Evolutionary conservation across 441 rosid genomes (phyloP).

Genomic region (Flueggea neowawraea): DNA sequence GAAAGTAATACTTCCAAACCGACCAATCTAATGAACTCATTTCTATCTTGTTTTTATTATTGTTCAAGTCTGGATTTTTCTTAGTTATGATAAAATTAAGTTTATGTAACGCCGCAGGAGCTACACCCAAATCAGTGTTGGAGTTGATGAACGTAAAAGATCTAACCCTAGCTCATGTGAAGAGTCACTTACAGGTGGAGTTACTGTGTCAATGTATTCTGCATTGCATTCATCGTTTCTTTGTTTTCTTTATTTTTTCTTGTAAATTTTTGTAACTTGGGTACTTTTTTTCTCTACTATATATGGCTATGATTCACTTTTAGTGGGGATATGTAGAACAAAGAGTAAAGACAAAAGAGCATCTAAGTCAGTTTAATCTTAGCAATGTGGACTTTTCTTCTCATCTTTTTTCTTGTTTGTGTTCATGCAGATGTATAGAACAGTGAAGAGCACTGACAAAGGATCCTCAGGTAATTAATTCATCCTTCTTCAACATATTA

Average conservation of each 20-base stretch:
- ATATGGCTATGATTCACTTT: too few relatives aligned
- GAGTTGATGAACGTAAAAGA: constrained; percentile 99
- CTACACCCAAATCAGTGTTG: constrained; percentile 96
- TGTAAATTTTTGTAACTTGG: too few relatives aligned
- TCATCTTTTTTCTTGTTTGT: constrained; percentile 9
- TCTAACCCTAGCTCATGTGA: constrained; percentile 99
- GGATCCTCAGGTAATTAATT: constrained; percentile 55
- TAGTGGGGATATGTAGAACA: constrained; percentile 20
- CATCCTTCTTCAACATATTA: constrained; percentile 3
- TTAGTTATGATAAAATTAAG: background rate
- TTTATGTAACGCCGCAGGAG: constrained; percentile 49
- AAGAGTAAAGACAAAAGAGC: constrained; percentile 47
- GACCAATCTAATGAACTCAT: too few relatives aligned
- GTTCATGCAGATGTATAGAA: constrained; percentile 97
- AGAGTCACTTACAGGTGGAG: constrained; percentile 98
- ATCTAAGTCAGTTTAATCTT: constrained; percentile 40
- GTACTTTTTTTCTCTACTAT: too few relatives aligned
- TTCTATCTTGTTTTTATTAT: background rate
- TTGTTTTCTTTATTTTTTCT: background rate
- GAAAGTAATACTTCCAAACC: constrained; percentile 50
- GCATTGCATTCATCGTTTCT: background rate
- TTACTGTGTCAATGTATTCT: constrained; percentile 20
- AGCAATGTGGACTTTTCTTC: constrained; percentile 27
- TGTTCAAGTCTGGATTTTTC: too few relatives aligned
- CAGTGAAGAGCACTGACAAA: constrained; percentile 96